These are phyloP conservation scores for Eremothecium sinecaudum DNA, from an alignment of 1,139 yeast species.

Conservation along the genomic window DNA sequence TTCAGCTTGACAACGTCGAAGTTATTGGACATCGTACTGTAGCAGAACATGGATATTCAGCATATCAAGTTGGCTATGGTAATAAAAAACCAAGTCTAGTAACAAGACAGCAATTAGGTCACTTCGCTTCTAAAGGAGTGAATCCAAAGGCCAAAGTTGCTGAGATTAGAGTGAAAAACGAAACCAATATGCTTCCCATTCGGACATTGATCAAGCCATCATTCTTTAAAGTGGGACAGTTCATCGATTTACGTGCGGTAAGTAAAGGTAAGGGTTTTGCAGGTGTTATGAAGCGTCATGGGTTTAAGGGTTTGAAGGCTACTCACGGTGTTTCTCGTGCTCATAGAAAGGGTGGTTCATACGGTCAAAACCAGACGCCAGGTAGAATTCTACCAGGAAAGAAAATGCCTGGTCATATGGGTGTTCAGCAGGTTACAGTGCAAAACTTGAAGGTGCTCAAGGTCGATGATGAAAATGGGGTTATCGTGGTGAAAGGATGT, in stretches of 20 bases:
- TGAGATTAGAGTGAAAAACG: slow-evolving; percentile 71
- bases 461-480: slow-evolving; percentile 72
- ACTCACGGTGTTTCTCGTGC: slow-evolving; percentile 93
- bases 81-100: slow-evolving; percentile 55
- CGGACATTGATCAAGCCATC: slow-evolving; percentile 79
- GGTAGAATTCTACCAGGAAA: slow-evolving; percentile 95
- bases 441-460: slow-evolving; percentile 71
- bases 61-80: slow-evolving; percentile 86
- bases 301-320: slow-evolving; percentile 84
- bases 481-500: slow-evolving; percentile 76
- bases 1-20: slow-evolving; percentile 83
- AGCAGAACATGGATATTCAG: slow-evolving; percentile 65
- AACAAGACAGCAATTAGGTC: slow-evolving; percentile 60
- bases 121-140: slow-evolving; percentile 68
- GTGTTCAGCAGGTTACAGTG: slow-evolving; percentile 62
- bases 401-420: slow-evolving; percentile 98
- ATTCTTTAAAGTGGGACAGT: slow-evolving; percentile 75
- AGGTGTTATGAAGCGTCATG: slow-evolving; percentile 96
- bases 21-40: slow-evolving; percentile 64
- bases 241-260: slow-evolving; percentile 67
- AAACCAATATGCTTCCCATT: slow-evolving; percentile 56
- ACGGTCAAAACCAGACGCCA: slow-evolving; percentile 91
- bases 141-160: slow-evolving; percentile 69
- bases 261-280: slow-evolving; percentile 96
- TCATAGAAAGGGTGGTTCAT: slow-evolving; percentile 96